Evolutionary conservation across 2,329 filamentous ascomycete species (phyloP).

Genomic region (Dichotomopilus funicola): DNA sequence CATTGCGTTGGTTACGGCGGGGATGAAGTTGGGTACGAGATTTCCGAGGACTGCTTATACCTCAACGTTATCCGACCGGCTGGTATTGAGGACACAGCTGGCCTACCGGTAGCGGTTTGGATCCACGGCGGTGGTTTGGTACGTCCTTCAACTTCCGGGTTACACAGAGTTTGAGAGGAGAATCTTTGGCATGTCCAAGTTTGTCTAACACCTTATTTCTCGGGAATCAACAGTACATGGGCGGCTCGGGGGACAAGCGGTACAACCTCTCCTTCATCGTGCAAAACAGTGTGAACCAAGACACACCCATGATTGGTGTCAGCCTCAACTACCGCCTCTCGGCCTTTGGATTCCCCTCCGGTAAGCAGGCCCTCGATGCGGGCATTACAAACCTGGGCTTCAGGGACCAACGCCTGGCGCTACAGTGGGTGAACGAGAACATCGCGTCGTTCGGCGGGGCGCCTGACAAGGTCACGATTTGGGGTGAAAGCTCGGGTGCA

Average conservation of each 20-base stretch:
- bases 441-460: slow-evolving; percentile 38
- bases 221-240: not conserved
- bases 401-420: slow-evolving; percentile 38
- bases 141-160: not conserved
- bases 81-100: slow-evolving; percentile 31
- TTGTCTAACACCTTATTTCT: not conserved
- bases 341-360: slow-evolving; percentile 42
- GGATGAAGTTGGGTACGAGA: not conserved
- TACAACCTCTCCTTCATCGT: slow-evolving; percentile 57
- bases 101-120: slow-evolving; percentile 50
- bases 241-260: slow-evolving; percentile 35
- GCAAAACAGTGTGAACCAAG: slow-evolving; percentile 36
- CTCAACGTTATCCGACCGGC: slow-evolving; percentile 55
- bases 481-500: slow-evolving; percentile 40
- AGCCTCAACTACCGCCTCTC: slow-evolving; percentile 41
- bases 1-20: slow-evolving; percentile 7
- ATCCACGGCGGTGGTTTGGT: slow-evolving; percentile 41
- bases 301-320: slow-evolving; percentile 42
- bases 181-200: too few relatives aligned
- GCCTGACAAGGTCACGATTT: slow-evolving; percentile 30
- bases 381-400: slow-evolving; percentile 43
- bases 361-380: slow-evolving; percentile 32
- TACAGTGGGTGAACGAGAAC: slow-evolving; percentile 41
- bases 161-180: too few relatives aligned
- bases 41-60: slow-evolving; percentile 53